Evolutionary conservation across 495 filamentous ascomycete genomes (phyloP), one percentile per base, ranked within the genome.

Genomic region (Astrocystis sublimbata): DNA sequence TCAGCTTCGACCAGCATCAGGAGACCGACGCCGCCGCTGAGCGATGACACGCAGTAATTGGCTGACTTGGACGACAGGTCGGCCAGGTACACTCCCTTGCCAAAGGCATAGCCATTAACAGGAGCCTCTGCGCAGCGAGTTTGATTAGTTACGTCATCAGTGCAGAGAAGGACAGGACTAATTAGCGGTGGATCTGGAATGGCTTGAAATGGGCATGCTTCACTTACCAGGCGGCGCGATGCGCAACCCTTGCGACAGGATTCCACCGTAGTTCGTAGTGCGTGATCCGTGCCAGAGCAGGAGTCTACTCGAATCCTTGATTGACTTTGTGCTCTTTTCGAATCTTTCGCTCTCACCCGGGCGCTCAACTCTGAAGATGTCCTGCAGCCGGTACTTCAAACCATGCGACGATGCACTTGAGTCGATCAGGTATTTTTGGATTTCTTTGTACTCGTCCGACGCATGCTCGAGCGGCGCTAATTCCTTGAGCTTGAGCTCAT

Each of bases 161-260:
- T 17, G 28, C 12, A n/a, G 4, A 42, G 17, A 15, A n/a, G 12
- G 40, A 23, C 21, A 38, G 9, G 7, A 45, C 4, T n/a, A n/a
- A n/a, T n/a, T 43, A 10, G 26, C 33, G 7, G 35, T 21, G 10
- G 23, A 46, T 6, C 23, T 13, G 17, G 35, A 10, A 35, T 43
- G 76, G 85, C 85, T 69, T 88, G 89, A 0, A 87, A 88, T 57
- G 75, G 84, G 4, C n/a, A n/a, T n/a, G n/a, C 85, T 86, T 7
- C 86, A 88, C 0, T 87, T 85, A 71, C 89, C 87, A 0, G 87
- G 88, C 0, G 89, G 88, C 1, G 89, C 88, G 53, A 91, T 91
- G 17, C 89, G 86, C 8, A 91, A 75, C 43, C 88, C 88, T 68
- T 90, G 88, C 33, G 81, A 84, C n/a, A 91, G 79, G 49, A 91